Conservation (phyloP, 2,329 filamentous ascomycete species). For the Annulohypoxylon truncatum region DNA sequence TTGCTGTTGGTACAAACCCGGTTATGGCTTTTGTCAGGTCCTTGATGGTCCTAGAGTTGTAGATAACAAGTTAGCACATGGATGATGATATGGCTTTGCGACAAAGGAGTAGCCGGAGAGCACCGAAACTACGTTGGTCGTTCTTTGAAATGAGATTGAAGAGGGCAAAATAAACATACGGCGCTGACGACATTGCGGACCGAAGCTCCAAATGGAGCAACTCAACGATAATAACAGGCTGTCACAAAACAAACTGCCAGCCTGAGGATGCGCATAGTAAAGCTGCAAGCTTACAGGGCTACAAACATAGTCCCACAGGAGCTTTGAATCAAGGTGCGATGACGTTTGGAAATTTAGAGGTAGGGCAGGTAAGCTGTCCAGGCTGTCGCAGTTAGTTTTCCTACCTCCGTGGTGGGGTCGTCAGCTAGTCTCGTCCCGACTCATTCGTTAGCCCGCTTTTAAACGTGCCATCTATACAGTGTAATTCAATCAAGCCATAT, state of each 20-base stretch:
- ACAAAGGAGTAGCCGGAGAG: conserved; percentile 15
- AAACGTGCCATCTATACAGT: conserved; percentile 17
- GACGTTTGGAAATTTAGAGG: conserved; percentile 9
- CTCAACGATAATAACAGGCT: conserved; percentile 14
- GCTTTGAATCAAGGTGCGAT: conserved; percentile 32
- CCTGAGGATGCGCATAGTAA: conserved; percentile 31
- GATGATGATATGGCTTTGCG: conserved; percentile 5
- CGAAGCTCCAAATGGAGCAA: conserved; percentile 36
- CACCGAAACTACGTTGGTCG: neutral
- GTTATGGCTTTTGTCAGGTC: conserved; percentile 70
- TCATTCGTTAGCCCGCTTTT: conserved; percentile 22
- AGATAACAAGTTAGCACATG: conserved; percentile 35
- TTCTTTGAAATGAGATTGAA: neutral
- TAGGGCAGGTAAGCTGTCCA: neutral
- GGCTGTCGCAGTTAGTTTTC: conserved; percentile 25
- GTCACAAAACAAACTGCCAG: conserved; percentile 29
- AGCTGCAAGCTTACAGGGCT: conserved; percentile 32
- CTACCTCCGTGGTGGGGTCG: conserved; percentile 26
- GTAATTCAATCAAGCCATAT: neutral
- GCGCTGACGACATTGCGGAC: conserved; percentile 47
- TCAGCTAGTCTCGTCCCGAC: neutral
- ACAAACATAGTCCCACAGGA: conserved; percentile 26
- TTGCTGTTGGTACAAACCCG: conserved; percentile 61
- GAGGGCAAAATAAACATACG: conserved; percentile 42
- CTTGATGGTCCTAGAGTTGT: conserved; percentile 63